Evolutionary conservation across 441 rosid species (phyloP), one percentile per base, ranked within the genome.

Genomic region (Capsella rubella): DNA sequence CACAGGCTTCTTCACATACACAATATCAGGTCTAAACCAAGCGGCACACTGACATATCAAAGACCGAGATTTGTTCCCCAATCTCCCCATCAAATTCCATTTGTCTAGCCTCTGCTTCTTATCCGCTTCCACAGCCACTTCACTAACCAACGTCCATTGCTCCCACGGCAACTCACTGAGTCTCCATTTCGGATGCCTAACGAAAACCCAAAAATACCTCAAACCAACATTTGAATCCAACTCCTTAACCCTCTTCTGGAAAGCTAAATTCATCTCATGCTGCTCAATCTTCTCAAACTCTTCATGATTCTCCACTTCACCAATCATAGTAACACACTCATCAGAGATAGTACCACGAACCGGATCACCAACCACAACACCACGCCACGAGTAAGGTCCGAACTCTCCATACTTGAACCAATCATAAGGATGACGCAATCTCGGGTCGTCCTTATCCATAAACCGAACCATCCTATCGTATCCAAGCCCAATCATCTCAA

Each of bases 311-410:
- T 75, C 85, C 64, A 90, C 95, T 64, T 87, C 89, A 34, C 91
- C 78, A 2, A 83, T 82, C 72, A 94, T 64, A 10, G 92, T 84
- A 27, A 92, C 92, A 27, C 95, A 79, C 72, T 92, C 97, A 25
- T 94, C 97, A 1, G 89, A 75, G 52, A 94, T 83, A 5, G 85
- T 78, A 16, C 99, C 97, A 6, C 87, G 89, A 16, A 90, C 72
- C 0, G 97, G 99, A 40, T 94, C 95, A 9, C 97, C 99, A 9
- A 92, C 84, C 14, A 94, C 97, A 7, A 94, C 88, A 6, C 99
- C 99, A 3, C 96, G 89, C 97, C 97, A 92, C 34, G 97, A 90
- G 83, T 91, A 91, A 2, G 97, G 99, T 14, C 97, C 97, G 53
- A 81, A 89, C 72, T 94, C 99, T 1, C 97, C 99, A 47, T 94